Base-by-base conservation (phyloP, 257 asterid species). In the Thymus quinquecostatus region DNA sequence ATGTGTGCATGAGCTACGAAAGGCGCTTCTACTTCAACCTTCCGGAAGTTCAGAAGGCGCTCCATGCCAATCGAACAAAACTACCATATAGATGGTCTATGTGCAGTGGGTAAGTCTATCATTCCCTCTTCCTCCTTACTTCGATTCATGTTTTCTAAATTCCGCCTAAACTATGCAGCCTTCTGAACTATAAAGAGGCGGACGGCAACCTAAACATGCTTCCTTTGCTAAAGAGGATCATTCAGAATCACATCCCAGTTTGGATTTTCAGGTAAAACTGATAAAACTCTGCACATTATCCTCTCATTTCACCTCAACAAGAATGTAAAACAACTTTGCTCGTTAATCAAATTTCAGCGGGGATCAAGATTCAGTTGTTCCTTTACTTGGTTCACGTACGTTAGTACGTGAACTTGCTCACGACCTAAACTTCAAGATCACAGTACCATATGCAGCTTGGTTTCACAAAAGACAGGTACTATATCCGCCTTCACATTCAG, bases 291-390 rank as follows among this genome's bases (percentile, higher is more conserved):
- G 2, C 13, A 1, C 3, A 45, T 43, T 21, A 30, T 62, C 10
- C 6, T 4, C 34, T 4, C 13, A 11, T 60, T 36, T 54, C 47
- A 29, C 36, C 66, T 74, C 75, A 64, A 62, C 11, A 69, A 64
- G 43, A 38, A 38, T 57, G 70, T 10, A 8, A 13, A 44, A 51
- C 10, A 32, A 14, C 28, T 32, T 5, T 45, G 3, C 21, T 3
- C 10, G 34, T 41, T 8, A 14, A 2, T 6, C 30, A 2, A 8
- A 38, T 50, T 66, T 10, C 92, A 95, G 99, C 47, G 99, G 99
- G 11, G 98, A 95, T 84, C 99, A 95, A 86, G 99, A 95, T 82
- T 89, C 99, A 11, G 99, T 95, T 1, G 97, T 92, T 3, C 98
- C 99, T 33, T 80, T 95, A 75, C 88, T 95, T 65, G 97, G 99